Base-by-base conservation (phyloP, 345 rosid genomes). In the Rhodamnia argentea region DNA sequence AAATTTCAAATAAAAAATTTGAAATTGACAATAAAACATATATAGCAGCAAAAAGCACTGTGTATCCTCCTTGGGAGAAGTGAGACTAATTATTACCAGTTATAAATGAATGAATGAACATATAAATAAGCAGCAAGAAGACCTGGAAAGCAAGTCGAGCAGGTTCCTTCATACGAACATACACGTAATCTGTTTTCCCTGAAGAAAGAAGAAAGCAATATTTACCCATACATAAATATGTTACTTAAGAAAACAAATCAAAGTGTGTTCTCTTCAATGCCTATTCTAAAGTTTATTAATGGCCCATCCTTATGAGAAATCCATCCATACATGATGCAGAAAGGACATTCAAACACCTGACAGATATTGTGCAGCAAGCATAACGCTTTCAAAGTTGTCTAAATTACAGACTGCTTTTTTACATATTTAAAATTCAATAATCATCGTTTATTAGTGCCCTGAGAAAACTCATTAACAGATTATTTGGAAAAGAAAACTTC, bases 171-270 rank as follows among this genome's bases (percentile, higher is more conserved):
- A 96, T 92, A 83, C 84, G 90, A 57, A 91, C 95, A 91, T 93
- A 94, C 40, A 96, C 87, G 88, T 97, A 97, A 87, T 96, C 98
- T 81, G 96, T 90, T 90, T 97, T 97, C 84, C 99, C 99, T 97
- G 92, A 89, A 89, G 90, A 70, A 40, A 16, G 22, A 42, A 10
- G 44, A 76, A 18, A 85, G 32, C 6, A 26, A 50, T 59, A 62
- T 22, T 84, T 57, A 82, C 54, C 53, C 23, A 2, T 24, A 51
- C 13, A 82, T 15, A 37, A 70, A 37, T 22, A 70, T 70, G 40
- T 70, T 18, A 70, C 47, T 70, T 70, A 70, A 70, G 20, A 32
- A 70, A 70, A 70, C 78, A 32, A 70, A 37, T 70, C 14, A 22
- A 85, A 55, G 75, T 26, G 70, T 52, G 16, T 62, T 74, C 60